Evolutionary conservation across 2,329 filamentous ascomycete genomes (phyloP).

Genomic region (Clonostachys chloroleuca): DNA sequence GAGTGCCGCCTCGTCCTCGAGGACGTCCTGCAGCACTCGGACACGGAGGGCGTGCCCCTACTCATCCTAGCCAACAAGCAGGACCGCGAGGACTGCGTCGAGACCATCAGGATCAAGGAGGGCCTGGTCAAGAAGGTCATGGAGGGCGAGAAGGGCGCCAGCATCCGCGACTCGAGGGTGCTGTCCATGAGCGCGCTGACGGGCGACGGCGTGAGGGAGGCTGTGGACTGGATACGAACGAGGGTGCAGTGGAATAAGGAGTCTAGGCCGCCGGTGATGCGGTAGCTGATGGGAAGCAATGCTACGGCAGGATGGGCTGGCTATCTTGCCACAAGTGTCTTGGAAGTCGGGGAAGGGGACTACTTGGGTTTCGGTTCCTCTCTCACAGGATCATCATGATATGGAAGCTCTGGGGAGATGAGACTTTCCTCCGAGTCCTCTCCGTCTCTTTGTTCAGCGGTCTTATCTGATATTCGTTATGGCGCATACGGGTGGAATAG

Average conservation of each 20-base stretch:
- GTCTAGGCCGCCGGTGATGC: conserved; percentile 85
- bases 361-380: too few relatives aligned
- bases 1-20: conserved; percentile 90
- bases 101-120: conserved; percentile 96
- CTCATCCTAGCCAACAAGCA: conserved; percentile 96
- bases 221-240: conserved; percentile 93
- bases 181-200: conserved; percentile 89
- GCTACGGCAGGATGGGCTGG: conserved; percentile 2
- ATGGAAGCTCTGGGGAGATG: too few relatives aligned
- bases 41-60: conserved; percentile 87
- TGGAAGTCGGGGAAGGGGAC: too few relatives aligned
- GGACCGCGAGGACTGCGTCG: conserved; percentile 93
- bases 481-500: too few relatives aligned
- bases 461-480: too few relatives aligned
- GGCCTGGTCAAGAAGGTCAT: conserved; percentile 93
- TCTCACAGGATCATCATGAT: too few relatives aligned
- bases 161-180: conserved; percentile 85
- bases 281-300: conserved; percentile 42
- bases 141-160: conserved; percentile 84
- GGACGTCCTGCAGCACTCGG: conserved; percentile 80
- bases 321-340: neutral
- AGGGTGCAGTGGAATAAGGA: conserved; percentile 97
- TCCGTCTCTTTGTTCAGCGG: too few relatives aligned
- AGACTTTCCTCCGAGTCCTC: too few relatives aligned
- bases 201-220: conserved; percentile 82